Evolutionary conservation across 176 grass and related monocot species (phyloP), one percentile per base, ranked within the genome.

Genomic region (Melocanna baccifera): DNA sequence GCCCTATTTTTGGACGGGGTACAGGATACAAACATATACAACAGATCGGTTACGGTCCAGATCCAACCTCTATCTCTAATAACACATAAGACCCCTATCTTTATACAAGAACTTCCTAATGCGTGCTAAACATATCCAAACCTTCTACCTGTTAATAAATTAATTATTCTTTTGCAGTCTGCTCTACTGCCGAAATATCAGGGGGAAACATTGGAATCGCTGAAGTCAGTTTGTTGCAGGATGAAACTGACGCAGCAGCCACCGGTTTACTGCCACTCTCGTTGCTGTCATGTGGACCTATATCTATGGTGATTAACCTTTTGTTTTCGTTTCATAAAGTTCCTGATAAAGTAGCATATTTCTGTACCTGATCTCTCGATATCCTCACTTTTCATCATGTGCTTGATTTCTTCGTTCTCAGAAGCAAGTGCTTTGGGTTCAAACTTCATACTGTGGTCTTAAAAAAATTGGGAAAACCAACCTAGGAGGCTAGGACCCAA

Each of bases 231-330:
- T 77, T 85, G 46, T 81, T 88, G 58, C 85, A 88, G 37, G 78
- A 84, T 48, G 85, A 77, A 85, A 56, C 59, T 36, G 46, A 90
- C 62, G 19, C 69, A 75, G 59, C 71, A 71, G 71, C 83, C 34
- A 73, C 79, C 41, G 18, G 85, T 81, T 86, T 92, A 63, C 83
- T 90, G 73, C 89, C 80, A 59, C 50, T 79, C 39, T 83, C 88
- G 48, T 52, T 85, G 73, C 78, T 86, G 57, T 88, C 90, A 84
- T 90, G 61, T 64, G 76, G 84, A 56, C 75, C 77, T 78, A 69
- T 63, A 84, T 86, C 86, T 26, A 90, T 87, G 84, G 90, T 86
- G 71, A 92, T 51, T 80, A 75, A 52, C 26, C 41, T 80, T 91
- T 84, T 46, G 16, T 43, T 73, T 67, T 59, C 7, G 14, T 52